A percentile compares a stretch with the other conserved stretches of the same genome.
phyloP scores from a whole-genome alignment of 2,329 filamentous ascomycete genomes.

The Clonostachys rosea region DNA sequence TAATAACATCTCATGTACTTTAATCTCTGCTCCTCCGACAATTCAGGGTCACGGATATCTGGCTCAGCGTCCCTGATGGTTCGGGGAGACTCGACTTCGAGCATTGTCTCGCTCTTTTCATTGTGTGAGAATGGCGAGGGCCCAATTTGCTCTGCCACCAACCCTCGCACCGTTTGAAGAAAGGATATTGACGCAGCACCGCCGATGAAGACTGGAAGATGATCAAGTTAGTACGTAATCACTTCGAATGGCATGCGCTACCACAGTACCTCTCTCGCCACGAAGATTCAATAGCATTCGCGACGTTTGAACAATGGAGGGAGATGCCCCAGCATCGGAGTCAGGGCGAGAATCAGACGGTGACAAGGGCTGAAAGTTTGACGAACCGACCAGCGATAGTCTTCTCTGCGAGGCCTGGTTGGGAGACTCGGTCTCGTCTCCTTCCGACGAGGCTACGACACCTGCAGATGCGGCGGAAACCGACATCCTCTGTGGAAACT shows the following conservation, averaged over 20 bases:
- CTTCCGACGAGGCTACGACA: too few species aligned
- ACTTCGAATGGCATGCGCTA: background rate
- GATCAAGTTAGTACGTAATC: conserved; percentile 1
- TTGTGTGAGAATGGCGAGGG: conserved; percentile 49
- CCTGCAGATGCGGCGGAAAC: too few species aligned
- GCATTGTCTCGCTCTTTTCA: conserved; percentile 44
- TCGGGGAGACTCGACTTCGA: conserved; percentile 33
- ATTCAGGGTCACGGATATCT: background rate
- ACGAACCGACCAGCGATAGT: too few species aligned
- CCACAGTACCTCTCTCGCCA: conserved; percentile 40
- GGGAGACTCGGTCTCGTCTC: too few species aligned
- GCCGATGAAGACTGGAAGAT: conserved; percentile 36
- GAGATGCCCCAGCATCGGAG: background rate
- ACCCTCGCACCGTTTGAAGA: conserved; percentile 44
- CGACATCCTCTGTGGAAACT: too few species aligned
- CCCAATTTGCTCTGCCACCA: conserved; percentile 42
- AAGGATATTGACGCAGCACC: conserved; percentile 50
- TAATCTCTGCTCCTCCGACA: conserved; percentile 8
- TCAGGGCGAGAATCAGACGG: conserved; percentile 17
- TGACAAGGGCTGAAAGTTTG: conserved; percentile 12
- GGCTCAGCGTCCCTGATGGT: conserved; percentile 1
- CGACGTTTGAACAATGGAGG: conserved; percentile 9
- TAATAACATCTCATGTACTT: conserved; percentile 8
- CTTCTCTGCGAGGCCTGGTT: too few species aligned
- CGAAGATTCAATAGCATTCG: conserved; percentile 46